Percentiles rank a stretch among this genome's conserved stretches.
These are phyloP conservation scores for Aspergillus egyptiacus DNA, from an alignment of 495 filamentous ascomycete species.

Conservation along the genomic window DNA sequence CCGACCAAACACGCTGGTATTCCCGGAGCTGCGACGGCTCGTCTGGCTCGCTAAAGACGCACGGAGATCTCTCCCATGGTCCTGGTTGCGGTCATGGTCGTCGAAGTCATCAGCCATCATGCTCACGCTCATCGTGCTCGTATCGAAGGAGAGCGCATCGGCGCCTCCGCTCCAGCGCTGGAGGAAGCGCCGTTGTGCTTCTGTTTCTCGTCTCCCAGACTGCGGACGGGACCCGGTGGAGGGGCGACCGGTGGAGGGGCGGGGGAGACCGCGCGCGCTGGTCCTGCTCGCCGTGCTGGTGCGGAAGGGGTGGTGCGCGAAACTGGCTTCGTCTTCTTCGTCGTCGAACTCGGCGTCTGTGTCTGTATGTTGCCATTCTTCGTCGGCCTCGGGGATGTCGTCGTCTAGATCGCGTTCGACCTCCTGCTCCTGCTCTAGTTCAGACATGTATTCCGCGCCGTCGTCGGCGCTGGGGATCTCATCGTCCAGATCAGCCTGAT, in stretches of 20 bases:
- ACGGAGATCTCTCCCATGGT: conserved; percentile 23
- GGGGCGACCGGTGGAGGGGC: conserved; percentile 14
- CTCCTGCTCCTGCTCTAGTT: conserved; percentile 15
- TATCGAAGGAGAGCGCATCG: conserved; percentile 30
- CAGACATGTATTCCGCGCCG: conserved; percentile 25
- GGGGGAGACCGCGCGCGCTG: conserved; percentile 28
- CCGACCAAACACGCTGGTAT: conserved; percentile 25
- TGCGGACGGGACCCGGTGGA: not conserved
- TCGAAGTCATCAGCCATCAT: conserved; percentile 40
- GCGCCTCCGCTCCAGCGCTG: conserved; percentile 44
- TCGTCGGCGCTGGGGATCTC: conserved; percentile 35
- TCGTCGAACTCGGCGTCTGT: conserved; percentile 65
- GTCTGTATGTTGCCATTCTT: conserved; percentile 68
- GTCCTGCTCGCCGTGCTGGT: conserved; percentile 36
- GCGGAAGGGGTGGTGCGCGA: conserved; percentile 25
- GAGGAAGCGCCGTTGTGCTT: conserved; percentile 40
- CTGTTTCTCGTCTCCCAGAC: conserved; percentile 27
- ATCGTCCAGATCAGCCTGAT: conserved; percentile 40
- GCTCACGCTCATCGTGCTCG: conserved; percentile 23
- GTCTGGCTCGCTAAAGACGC: conserved; percentile 39
- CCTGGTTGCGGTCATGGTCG: conserved; percentile 5
- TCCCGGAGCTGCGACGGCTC: conserved; percentile 25
- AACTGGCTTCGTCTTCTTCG: conserved; percentile 29
- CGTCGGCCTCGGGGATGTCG: conserved; percentile 38
- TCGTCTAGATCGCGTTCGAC: conserved; percentile 35